phyloP scores from a whole-genome alignment of 768 basidiomycete species.

The Psilocybe cubensis region DNA sequence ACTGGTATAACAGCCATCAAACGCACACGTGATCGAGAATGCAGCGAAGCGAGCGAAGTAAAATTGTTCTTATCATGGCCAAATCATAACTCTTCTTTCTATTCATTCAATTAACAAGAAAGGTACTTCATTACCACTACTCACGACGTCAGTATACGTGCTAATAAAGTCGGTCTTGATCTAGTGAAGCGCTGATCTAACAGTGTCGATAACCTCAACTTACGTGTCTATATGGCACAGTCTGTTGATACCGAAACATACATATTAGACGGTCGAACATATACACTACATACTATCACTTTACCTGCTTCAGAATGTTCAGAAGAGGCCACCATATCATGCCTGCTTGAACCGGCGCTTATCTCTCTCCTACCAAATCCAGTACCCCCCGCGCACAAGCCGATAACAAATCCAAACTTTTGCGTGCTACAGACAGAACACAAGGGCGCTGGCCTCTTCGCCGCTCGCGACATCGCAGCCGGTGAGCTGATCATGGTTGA shows the following conservation, averaged over 20 bases:
- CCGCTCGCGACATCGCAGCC: conserved; percentile 30
- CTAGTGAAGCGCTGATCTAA: no score
- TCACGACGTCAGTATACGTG: no score
- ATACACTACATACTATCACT: conserved; percentile 17
- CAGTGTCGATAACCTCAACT: no score
- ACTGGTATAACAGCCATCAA: no score
- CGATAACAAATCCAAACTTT: conserved; percentile 2
- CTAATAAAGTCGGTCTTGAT: no score
- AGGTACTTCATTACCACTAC: no score
- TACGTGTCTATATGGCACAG: neutral
- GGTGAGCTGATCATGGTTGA: conserved; percentile 40
- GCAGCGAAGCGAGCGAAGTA: no score
- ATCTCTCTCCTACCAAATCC: conserved; percentile 22
- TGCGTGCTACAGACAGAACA: conserved; percentile 21
- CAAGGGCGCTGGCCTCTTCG: conserved; percentile 43
- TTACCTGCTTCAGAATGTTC: conserved; percentile 6
- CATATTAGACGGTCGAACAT: conserved; percentile 4
- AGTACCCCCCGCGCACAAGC: conserved; percentile 6
- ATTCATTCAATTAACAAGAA: no score
- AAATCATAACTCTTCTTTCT: no score
- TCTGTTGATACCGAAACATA: conserved; percentile 1
- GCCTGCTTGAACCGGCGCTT: conserved; percentile 21
- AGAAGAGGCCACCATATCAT: conserved; percentile 14
- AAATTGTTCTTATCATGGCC: no score
- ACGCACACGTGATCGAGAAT: no score